Evolutionary conservation across 1,284 basidiomycete genomes (phyloP).

Genomic region (Golubevia sp.): DNA sequence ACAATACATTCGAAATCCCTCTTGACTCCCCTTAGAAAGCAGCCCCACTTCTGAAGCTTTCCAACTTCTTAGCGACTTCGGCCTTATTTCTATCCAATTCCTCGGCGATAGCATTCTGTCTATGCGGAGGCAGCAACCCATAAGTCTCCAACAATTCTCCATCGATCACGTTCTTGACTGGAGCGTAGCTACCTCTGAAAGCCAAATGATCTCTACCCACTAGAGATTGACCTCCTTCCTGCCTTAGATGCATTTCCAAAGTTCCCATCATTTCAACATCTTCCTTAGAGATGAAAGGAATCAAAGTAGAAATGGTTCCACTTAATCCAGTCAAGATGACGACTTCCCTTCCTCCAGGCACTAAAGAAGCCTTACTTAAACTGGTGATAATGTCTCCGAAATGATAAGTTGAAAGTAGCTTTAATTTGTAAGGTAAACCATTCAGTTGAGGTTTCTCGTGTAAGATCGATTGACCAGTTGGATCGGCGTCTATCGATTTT

Average conservation of each 20-base stretch:
- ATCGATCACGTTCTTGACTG: slow-evolving; percentile 52
- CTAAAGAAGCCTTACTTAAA: neutral
- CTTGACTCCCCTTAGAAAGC: slow-evolving; percentile 11
- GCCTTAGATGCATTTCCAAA: slow-evolving; percentile 29
- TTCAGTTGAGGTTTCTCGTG: neutral
- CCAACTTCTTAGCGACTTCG: slow-evolving; percentile 58
- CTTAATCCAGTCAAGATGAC: neutral
- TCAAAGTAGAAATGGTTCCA: neutral
- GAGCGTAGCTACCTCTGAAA: slow-evolving; percentile 9
- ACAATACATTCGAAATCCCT: too few relatives aligned
- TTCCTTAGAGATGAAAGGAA: slow-evolving; percentile 1
- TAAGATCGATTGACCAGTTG: neutral
- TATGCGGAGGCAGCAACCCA: slow-evolving; percentile 25
- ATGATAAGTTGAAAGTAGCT: neutral
- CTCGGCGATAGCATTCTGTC: slow-evolving; percentile 44
- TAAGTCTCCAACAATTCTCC: slow-evolving; percentile 57
- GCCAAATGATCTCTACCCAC: slow-evolving; percentile 2
- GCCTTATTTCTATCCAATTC: slow-evolving; percentile 49
- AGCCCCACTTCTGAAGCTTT: slow-evolving; percentile 29
- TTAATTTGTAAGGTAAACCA: neutral
- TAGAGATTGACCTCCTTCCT: slow-evolving; percentile 14
- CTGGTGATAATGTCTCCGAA: slow-evolving; percentile 1
- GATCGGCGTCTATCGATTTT: neutral
- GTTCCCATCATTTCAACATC: neutral
- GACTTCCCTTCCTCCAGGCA: slow-evolving; percentile 1